Conservation (phyloP, 179 eudicot genomes). For the Spinacia oleracea region DNA sequence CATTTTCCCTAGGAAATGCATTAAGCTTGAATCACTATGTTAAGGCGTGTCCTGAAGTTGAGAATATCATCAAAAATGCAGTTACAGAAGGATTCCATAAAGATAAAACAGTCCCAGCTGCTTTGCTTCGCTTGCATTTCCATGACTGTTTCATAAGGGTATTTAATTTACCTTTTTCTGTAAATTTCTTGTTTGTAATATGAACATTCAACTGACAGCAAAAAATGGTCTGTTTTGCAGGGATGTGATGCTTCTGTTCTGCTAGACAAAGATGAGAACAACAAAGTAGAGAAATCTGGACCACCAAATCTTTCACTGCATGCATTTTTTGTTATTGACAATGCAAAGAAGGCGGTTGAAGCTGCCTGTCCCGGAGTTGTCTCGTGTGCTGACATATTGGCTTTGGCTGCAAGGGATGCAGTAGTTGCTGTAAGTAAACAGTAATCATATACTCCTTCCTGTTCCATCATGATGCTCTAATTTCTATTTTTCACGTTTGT, state of each 20-base stretch:
- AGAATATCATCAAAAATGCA: slow-evolving; percentile 36
- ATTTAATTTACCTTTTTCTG: neutral
- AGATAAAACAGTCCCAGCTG: slow-evolving; percentile 65
- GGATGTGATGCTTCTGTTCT: slow-evolving; percentile 92
- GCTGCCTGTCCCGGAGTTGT: slow-evolving; percentile 63
- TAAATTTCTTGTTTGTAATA: neutral
- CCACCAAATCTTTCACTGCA: slow-evolving; percentile 78
- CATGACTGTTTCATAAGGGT: slow-evolving; percentile 71
- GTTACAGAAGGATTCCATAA: slow-evolving; percentile 35
- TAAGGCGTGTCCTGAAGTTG: slow-evolving; percentile 55
- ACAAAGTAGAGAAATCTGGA: slow-evolving; percentile 68
- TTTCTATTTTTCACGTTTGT: no score
- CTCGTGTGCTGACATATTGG: slow-evolving; percentile 77
- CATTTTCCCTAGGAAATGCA: slow-evolving; percentile 32
- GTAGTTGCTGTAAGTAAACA: slow-evolving; percentile 44
- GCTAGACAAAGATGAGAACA: slow-evolving; percentile 49
- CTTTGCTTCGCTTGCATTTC: slow-evolving; percentile 75
- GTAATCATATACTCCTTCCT: no score
- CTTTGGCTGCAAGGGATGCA: slow-evolving; percentile 66
- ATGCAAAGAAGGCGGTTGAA: slow-evolving; percentile 61
- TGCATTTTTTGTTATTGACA: slow-evolving; percentile 71
- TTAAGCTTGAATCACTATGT: slow-evolving; percentile 58
- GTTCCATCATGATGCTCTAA: no score
- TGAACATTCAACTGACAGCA: neutral
- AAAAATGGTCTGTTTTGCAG: slow-evolving; percentile 28